Conservation (phyloP, 192 early-diverging fungal genomes). For the Piromyces finnis region DNA sequence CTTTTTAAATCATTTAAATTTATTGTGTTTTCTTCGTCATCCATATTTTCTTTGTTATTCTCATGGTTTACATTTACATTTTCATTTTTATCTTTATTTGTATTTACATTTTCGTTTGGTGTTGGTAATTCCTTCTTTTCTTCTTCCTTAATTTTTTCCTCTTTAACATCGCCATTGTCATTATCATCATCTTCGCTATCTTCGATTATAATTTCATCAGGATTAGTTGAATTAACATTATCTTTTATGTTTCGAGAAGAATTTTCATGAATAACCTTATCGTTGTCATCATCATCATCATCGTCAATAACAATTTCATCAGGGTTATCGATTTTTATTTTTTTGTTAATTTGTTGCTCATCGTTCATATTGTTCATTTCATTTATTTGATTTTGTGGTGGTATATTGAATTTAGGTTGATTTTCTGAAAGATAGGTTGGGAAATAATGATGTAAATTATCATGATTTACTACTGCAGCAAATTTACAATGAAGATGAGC, state of each 20-base stretch:
- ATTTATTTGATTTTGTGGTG: constrained; percentile 3
- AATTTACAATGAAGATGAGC: constrained; percentile 92
- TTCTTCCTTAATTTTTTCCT: not conserved
- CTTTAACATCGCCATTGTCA: not conserved
- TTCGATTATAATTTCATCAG: constrained; percentile 38
- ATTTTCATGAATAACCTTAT: not conserved
- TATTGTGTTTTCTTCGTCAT: not conserved
- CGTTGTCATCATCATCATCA: constrained; percentile 10
- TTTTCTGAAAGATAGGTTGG: not conserved
- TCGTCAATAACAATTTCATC: constrained; percentile 29
- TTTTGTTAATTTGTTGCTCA: not conserved
- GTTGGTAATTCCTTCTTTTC: too few species aligned
- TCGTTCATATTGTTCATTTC: not conserved
- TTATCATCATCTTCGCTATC: constrained; percentile 13
- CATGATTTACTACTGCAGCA: constrained; percentile 43
- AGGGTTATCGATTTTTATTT: constrained; percentile 9
- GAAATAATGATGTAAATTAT: not conserved
- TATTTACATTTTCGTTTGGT: too few species aligned
- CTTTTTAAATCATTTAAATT: too few species aligned
- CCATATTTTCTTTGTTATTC: not conserved
- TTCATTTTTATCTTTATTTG: not conserved
- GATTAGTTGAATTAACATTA: constrained; percentile 20
- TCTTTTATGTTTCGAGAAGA: constrained; percentile 1
- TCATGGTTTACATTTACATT: not conserved
- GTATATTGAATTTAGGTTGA: constrained; percentile 3